Base-by-base conservation (phyloP, 2,329 filamentous ascomycete genomes). In the Graphiopsis chlorocephala region DNA sequence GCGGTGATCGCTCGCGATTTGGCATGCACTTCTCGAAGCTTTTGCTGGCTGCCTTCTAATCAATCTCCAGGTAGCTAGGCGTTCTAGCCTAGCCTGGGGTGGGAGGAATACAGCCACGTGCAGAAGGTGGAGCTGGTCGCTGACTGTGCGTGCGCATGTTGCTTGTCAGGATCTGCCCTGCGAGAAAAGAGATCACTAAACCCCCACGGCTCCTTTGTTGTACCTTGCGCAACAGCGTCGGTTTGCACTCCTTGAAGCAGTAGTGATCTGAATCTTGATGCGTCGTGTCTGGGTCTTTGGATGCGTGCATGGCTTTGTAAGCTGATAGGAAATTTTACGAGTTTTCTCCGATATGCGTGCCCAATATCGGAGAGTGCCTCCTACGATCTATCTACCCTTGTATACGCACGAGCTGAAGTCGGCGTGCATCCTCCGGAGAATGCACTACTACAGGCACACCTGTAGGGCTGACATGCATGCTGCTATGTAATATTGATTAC, bases 81-180 rank as follows among this genome's bases (percentile, higher is more conserved):
- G n/a, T 45, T 45, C 38, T 53, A 28, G 50, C 50, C 50, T 31
- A 53, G 50, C 50, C 50, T 53, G 50, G 50, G 50, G 50, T 31
- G 50, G 38, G 20, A 53, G 53, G 53, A 56, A 5, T 56, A 17
- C 28, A n/a, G 33, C 55, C 55, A 58, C 55, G 55, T 58, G 55
- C 14, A 26, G 47, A 20, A 11, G 33, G 55, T 58, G 55, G 55
- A 58, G 53, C 31, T 45, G 38, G 20, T 55, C 12, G 33, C 31
- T 45, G 55, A 45, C 31, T 58, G 50, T 10, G 33, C 29, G 53
- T 26, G 53, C 31, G 29, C 55, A 26, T 38, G 4, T 12, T 17
- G 8, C 31, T 10, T 58, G 29, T 23, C 35, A 58, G 55, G 55
- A 58, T 58, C 25, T 28, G 55, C 33, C 55, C 55, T 58, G 55